Conservation (phyloP, 306 rosid genomes). For the Parietaria judaica region DNA sequence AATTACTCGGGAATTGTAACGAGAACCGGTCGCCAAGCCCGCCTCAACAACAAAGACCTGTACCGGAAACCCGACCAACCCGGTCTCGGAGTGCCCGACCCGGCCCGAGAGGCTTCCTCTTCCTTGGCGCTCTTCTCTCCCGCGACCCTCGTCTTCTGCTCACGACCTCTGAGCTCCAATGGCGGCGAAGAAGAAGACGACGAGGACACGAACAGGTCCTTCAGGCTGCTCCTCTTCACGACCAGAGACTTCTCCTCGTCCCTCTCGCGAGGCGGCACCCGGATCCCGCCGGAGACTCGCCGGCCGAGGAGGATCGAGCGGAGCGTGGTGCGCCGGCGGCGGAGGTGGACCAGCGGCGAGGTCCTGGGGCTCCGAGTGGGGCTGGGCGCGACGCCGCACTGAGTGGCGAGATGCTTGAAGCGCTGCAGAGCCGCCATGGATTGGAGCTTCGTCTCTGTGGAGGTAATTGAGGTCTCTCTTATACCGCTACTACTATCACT, state of each 20-base stretch:
- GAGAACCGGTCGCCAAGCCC: conserved; percentile 74
- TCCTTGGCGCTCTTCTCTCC: no score
- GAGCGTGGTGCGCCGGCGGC: conserved; percentile 59
- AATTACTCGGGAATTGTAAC: conserved; percentile 53
- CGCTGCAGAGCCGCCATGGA: conserved; percentile 71
- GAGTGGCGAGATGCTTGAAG: conserved; percentile 70
- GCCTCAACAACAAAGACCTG: conserved; percentile 52
- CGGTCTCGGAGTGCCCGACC: conserved; percentile 44
- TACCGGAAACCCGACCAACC: conserved; percentile 60
- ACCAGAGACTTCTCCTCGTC: conserved; percentile 27
- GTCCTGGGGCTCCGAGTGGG: conserved; percentile 72
- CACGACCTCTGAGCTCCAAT: conserved; percentile 14
- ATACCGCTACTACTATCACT: no score
- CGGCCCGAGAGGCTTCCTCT: no score
- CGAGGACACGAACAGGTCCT: conserved; percentile 60
- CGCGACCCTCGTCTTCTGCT: no score
- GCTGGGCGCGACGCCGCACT: conserved; percentile 66
- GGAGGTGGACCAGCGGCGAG: conserved; percentile 64
- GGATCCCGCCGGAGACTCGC: conserved; percentile 25
- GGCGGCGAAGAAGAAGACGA: conserved; percentile 54
- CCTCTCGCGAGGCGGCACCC: conserved; percentile 16
- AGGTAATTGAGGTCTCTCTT: no score
- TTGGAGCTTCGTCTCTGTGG: no score
- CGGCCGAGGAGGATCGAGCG: conserved; percentile 48
- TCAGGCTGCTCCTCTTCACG: conserved; percentile 45